Conservation (phyloP, 106 monocot genomes). For the Dendrobium officinale region DNA sequence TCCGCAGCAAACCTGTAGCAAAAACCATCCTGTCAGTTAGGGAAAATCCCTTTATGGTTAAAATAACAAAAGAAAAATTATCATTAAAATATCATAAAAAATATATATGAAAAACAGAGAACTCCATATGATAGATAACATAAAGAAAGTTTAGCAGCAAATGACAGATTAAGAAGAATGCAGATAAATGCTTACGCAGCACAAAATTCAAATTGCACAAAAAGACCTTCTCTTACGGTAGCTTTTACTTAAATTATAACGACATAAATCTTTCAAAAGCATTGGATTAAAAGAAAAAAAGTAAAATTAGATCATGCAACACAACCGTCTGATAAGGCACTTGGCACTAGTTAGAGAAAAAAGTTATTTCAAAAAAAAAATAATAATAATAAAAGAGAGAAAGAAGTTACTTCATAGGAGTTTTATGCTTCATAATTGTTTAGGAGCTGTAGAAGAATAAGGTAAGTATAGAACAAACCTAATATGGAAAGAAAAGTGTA, state of each 20-base stretch:
- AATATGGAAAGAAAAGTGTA: no score
- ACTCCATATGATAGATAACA: background rate
- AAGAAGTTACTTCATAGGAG: no score
- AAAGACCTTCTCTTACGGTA: background rate
- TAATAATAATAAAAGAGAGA: no score
- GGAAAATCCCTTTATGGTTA: background rate
- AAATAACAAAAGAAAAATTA: background rate
- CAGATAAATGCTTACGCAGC: background rate
- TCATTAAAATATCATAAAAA: constrained; percentile 1
- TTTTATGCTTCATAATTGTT: no score
- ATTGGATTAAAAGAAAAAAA: no score
- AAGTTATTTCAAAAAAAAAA: no score
- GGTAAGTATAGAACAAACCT: no score
- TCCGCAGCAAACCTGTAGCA: constrained; percentile 81
- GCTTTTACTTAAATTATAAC: background rate
- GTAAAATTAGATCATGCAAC: no score
- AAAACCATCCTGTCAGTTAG: background rate
- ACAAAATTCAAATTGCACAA: background rate
- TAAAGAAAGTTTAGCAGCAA: background rate
- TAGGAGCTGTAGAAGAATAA: no score
- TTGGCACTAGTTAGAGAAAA: no score
- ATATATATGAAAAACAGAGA: background rate
- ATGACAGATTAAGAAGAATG: background rate
- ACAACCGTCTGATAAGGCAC: no score
- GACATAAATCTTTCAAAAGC: no score